These are phyloP conservation scores for Calonectria ilicicola DNA, from an alignment of 2,329 filamentous ascomycete genomes.

Conservation along the genomic window DNA sequence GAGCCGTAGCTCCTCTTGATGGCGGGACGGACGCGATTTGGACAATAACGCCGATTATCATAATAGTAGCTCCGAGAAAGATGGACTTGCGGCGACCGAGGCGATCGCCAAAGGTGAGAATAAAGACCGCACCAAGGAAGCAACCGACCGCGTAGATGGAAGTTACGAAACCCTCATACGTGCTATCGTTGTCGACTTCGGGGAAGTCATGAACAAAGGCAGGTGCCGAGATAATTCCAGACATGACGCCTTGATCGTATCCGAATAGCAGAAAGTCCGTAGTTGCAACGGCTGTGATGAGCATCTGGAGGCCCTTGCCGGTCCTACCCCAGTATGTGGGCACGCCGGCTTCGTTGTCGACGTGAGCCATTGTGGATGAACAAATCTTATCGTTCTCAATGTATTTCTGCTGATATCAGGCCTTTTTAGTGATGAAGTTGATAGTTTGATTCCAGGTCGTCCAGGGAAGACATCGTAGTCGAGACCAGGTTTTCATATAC, in stretches of 20 bases:
- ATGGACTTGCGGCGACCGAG: conserved; percentile 66
- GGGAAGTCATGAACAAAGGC: conserved; percentile 63
- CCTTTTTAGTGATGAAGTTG: background rate
- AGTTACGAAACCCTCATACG: conserved; percentile 58
- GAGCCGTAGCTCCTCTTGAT: conserved; percentile 52
- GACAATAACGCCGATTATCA: conserved; percentile 72
- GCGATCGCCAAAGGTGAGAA: conserved; percentile 65
- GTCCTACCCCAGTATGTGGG: conserved; percentile 69
- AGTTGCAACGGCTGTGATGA: conserved; percentile 71
- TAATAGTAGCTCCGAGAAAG: conserved; percentile 66
- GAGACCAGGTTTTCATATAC: background rate
- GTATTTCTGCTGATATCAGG: background rate
- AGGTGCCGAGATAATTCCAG: conserved; percentile 64
- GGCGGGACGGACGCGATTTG: conserved; percentile 56
- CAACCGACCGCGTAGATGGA: conserved; percentile 66
- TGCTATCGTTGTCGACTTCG: conserved; percentile 57
- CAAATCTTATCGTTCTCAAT: background rate
- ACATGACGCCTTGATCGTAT: conserved; percentile 68
- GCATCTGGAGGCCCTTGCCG: conserved; percentile 66
- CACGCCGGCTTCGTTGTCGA: conserved; percentile 5
- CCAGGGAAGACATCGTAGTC: background rate
- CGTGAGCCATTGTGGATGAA: background rate
- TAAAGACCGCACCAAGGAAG: conserved; percentile 62
- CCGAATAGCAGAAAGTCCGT: conserved; percentile 72
- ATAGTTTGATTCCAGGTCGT: background rate